phyloP scores from a whole-genome alignment of 2,329 filamentous ascomycete genomes.

The Phaeophleospora eucalypticola region DNA sequence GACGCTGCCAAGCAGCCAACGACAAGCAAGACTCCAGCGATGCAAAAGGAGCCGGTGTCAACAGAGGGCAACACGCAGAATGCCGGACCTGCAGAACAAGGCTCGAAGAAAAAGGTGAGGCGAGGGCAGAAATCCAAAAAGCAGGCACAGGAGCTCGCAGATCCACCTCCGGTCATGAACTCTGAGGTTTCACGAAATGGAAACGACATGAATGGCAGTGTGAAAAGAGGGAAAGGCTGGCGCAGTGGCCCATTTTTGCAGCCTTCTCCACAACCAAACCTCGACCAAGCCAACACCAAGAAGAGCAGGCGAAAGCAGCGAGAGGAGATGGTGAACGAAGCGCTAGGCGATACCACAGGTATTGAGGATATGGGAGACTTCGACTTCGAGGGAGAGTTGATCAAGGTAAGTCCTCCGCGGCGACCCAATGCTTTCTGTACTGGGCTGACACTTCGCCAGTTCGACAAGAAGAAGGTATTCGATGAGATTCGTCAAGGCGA shows the following conservation, averaged over 20 bases:
- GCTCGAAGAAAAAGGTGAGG: slow-evolving; percentile 45
- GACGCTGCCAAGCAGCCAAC: slow-evolving; percentile 11
- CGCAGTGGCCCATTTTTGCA: slow-evolving; percentile 64
- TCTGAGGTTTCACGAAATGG: slow-evolving; percentile 34
- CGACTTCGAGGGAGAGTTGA: slow-evolving; percentile 83
- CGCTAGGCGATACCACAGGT: slow-evolving; percentile 92
- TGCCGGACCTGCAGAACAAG: slow-evolving; percentile 19
- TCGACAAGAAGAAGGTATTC: slow-evolving; percentile 89
- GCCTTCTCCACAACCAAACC: slow-evolving; percentile 45
- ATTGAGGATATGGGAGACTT: slow-evolving; percentile 92
- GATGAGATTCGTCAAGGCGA: slow-evolving; percentile 88
- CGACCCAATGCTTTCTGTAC: background rate
- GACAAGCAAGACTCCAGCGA: background rate
- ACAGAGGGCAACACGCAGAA: slow-evolving; percentile 2
- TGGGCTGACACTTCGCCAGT: slow-evolving; percentile 35
- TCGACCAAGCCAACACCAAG: slow-evolving; percentile 17
- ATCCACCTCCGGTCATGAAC: slow-evolving; percentile 32
- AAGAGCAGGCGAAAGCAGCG: slow-evolving; percentile 45
- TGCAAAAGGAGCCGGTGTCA: background rate
- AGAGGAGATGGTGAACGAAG: slow-evolving; percentile 54
- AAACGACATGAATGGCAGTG: slow-evolving; percentile 35
- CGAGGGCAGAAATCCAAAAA: slow-evolving; percentile 42
- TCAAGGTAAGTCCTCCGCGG: slow-evolving; percentile 49
- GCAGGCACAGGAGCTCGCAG: slow-evolving; percentile 16
- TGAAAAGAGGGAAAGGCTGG: slow-evolving; percentile 59